Evolutionary conservation across 305 asterid species (phyloP).

Genomic region (Plantago lanceolata): DNA sequence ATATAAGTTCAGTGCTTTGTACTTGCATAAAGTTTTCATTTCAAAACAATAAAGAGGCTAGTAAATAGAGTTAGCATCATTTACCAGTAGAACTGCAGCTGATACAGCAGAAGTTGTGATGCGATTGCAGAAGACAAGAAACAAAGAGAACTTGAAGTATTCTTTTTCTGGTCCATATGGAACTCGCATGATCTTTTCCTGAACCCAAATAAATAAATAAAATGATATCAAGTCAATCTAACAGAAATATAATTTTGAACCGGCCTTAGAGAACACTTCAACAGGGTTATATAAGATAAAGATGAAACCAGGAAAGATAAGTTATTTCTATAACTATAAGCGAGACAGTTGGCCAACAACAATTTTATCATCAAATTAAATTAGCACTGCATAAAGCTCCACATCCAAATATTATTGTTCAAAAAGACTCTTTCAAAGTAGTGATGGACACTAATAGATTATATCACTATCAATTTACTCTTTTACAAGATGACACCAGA

Average conservation of each 20-base stretch:
- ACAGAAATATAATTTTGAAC: background rate
- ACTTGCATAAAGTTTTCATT: conserved; percentile 6
- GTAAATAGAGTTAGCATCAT: conserved; percentile 22
- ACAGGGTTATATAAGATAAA: background rate
- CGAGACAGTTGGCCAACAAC: background rate
- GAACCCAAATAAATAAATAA: conserved; percentile 29
- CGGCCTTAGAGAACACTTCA: background rate
- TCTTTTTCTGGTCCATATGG: conserved; percentile 90
- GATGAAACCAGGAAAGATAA: background rate
- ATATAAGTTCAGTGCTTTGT: background rate
- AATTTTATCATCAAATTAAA: background rate
- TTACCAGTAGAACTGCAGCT: conserved; percentile 79
- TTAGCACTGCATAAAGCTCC: background rate
- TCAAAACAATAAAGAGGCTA: conserved; percentile 17
- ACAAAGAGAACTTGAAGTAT: conserved; percentile 71
- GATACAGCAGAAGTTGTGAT: conserved; percentile 93
- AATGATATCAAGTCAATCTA: conserved; percentile 3
- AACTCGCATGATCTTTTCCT: conserved; percentile 98
- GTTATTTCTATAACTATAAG: background rate
- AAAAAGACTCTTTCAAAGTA: background rate
- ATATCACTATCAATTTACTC: no score
- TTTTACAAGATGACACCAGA: background rate
- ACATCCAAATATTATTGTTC: background rate
- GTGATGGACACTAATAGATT: no score
- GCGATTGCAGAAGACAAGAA: conserved; percentile 98